Base-by-base conservation (phyloP, 495 filamentous ascomycete genomes). In the Aspergillus affinis region DNA sequence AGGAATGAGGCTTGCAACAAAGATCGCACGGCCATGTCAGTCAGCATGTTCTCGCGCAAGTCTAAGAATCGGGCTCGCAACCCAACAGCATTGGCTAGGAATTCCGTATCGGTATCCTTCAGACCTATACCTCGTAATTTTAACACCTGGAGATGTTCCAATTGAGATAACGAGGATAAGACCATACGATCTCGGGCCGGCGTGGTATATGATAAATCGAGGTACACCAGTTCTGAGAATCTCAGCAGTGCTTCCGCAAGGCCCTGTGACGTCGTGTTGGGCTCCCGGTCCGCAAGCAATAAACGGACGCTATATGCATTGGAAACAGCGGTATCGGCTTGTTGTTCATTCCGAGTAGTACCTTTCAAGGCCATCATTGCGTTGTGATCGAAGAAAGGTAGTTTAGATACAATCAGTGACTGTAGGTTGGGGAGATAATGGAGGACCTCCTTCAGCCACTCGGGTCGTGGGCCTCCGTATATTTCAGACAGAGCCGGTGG, bases 351-450 rank as follows among this genome's bases (percentile, higher is more conserved):
- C 45, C 48, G 56, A 18, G 59, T 56, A 32, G 60, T 50, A 19
- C 69, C 59, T 50, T 72, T 77, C 54, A 87, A 62, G 13, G 79
- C 79, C 50, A 76, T 67, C 66, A 88, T 78, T n/a, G 84, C 75
- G 64, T 79, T 78, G 60, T 89, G 83, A 54, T 88, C 85, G 64
- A 88, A 88, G 59, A 87, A 87, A 0, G 86, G 84, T 19, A 88
- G 72, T 30, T 78, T 78, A 9, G 84, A 81, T 1, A 88, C 84
- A 55, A 88, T 78, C 55, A 89, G 73, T 1, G 79, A 84, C 63
- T 88, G 86, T 19, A 89, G 72, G 44, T 78, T 80, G 2, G 86
- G 86, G 20, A 88, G 69, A 20, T 75, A 80, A 41, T 85, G 82
- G 17, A 89, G 75, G 27, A 88, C 76, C 58, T 89, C 84, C 51